Evolutionary conservation across 176 grass and related monocot species (phyloP), one percentile per base, ranked within the genome.

Genomic region (Areca catechu): DNA sequence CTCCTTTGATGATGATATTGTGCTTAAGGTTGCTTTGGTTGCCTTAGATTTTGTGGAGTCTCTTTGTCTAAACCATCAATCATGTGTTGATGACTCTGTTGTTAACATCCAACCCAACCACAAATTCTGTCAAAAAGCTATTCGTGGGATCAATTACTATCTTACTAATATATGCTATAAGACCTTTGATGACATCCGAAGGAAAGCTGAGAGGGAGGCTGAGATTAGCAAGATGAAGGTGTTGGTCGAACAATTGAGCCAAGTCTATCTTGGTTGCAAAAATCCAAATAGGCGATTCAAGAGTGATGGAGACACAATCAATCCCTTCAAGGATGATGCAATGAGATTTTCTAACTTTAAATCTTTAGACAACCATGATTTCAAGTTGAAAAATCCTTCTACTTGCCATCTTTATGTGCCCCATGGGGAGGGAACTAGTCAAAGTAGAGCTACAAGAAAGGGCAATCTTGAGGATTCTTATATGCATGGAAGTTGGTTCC

Each of bases 21-120:
- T 68, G 15, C 52, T 48, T 3, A 10, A 18, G 5, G 15, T 68
- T 17, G 51, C 15, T 43, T 20, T 25, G 6, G 29, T 56, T 20
- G 65, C 22, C 14, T 15, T 56, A 7, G 15, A 20, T 12, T 68
- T 68, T n/a, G 4, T 68, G 18, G 52, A 68, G 15, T 54, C 66
- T 19, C 66, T 68, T 37, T 25, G 15, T 56, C 29, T 47, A 15
- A 22, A 47, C 9, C 30, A n/a, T 22, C 22, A 47, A 15, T 28
- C 52, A 1, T 14, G 5, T 16, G 14, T 7, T n/a, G 5, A 21
- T 7, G 15, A 53, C 4, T 17, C 3, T n/a, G 20, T 4, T 20
- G 0, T 51, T 3, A 16, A 53, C 19, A 1, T 25, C 16, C 17
- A 15, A n/a, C 1, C 19, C 19, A 23, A 48, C 5, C 16, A 48